Conservation (phyloP, 1,139 yeast genomes). For the Geotrichum fermentans region DNA sequence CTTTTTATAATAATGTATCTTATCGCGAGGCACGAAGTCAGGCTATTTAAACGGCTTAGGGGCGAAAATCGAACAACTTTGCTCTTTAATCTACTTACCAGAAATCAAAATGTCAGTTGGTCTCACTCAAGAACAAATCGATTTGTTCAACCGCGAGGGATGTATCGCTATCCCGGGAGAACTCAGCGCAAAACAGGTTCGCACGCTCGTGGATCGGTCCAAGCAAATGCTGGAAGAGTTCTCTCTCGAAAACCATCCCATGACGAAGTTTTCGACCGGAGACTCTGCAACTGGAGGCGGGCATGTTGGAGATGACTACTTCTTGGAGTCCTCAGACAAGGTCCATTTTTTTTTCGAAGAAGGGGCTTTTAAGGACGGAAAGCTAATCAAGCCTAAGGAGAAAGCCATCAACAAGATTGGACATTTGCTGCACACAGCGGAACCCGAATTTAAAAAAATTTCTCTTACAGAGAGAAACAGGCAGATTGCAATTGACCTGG, state of each 20-base stretch:
- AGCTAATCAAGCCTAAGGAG: slow-evolving; percentile 48
- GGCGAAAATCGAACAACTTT: too few species aligned
- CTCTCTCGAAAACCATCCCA: slow-evolving; percentile 58
- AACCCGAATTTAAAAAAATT: slow-evolving; percentile 45
- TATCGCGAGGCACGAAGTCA: too few species aligned
- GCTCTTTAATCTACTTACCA: too few species aligned
- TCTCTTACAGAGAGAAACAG: slow-evolving; percentile 52
- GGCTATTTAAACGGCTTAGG: too few species aligned
- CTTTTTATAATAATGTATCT: too few species aligned
- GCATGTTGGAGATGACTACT: slow-evolving; percentile 72
- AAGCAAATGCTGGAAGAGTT: slow-evolving; percentile 46
- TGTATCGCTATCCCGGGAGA: slow-evolving; percentile 58
- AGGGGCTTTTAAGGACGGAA: slow-evolving; percentile 54
- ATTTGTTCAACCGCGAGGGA: slow-evolving; percentile 51
- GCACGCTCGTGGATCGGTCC: slow-evolving; percentile 43
- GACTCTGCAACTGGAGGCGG: slow-evolving; percentile 41
- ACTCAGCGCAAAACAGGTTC: slow-evolving; percentile 42
- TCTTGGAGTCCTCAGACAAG: slow-evolving; percentile 64
- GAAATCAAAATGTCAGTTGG: slow-evolving; percentile 23
- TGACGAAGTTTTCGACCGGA: slow-evolving; percentile 53
- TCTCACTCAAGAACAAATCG: slow-evolving; percentile 33
- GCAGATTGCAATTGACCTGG: slow-evolving; percentile 49
- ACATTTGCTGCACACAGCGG: slow-evolving; percentile 64
- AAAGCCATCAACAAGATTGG: slow-evolving; percentile 72
- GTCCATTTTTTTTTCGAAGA: slow-evolving; percentile 67